Conservation (phyloP, 1,284 basidiomycete genomes). For the Ustilago nuda region DNA sequence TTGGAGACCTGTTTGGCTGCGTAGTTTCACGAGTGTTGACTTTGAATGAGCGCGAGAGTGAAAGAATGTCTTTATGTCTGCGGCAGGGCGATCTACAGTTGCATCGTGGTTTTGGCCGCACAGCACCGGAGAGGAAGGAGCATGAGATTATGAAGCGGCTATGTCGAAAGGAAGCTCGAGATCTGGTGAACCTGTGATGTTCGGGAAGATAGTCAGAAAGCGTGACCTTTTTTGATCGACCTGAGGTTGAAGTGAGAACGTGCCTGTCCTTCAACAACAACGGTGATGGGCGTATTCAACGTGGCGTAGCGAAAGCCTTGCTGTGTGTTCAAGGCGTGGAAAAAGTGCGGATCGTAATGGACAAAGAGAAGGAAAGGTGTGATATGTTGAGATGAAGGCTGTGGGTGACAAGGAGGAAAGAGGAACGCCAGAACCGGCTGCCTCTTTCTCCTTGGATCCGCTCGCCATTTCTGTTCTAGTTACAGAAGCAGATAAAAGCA, state of each 20-base stretch:
- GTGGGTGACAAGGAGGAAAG: neutral
- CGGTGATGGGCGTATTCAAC: neutral
- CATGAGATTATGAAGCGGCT: neutral
- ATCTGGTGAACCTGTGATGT: neutral
- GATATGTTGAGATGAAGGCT: constrained; percentile 3
- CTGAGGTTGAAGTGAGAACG: neutral
- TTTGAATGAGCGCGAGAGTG: no score
- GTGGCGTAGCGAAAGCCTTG: neutral
- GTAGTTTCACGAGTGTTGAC: no score
- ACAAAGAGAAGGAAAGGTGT: constrained; percentile 2
- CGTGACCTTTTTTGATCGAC: neutral
- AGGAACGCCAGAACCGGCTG: neutral
- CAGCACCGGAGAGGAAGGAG: neutral
- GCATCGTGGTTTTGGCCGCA: neutral
- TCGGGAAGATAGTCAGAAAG: neutral
- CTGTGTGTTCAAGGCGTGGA: neutral
- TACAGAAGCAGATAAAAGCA: neutral
- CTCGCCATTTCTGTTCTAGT: neutral
- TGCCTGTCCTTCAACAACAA: neutral
- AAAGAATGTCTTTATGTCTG: neutral
- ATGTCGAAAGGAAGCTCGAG: neutral
- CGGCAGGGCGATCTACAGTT: neutral
- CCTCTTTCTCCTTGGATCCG: neutral
- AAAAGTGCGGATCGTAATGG: neutral
- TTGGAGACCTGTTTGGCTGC: neutral